Conservation (phyloP, 2,329 filamentous ascomycete species). For the Venturia pyrina region DNA sequence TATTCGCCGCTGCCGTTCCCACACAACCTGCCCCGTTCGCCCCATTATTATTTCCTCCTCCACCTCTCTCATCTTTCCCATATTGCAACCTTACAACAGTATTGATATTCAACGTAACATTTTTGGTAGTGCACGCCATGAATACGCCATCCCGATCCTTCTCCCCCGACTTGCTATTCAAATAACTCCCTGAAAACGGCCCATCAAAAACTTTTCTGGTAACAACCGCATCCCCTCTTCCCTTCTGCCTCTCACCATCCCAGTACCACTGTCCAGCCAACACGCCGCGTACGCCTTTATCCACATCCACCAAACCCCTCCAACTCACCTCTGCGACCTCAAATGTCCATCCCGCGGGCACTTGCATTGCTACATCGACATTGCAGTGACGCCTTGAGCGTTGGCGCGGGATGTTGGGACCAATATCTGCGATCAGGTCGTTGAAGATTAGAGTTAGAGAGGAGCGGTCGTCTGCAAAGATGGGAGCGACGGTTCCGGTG, state of each 20-base stretch:
- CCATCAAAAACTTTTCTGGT: neutral
- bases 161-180: neutral
- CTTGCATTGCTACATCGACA: neutral
- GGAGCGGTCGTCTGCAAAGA: neutral
- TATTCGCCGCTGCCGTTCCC: neutral
- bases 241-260: neutral
- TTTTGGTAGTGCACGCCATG: slow-evolving; percentile 4
- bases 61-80: neutral
- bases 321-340: slow-evolving; percentile 4
- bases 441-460: slow-evolving; percentile 8
- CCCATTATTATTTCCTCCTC: neutral
- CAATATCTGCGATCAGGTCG: neutral
- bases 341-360: slow-evolving; percentile 2
- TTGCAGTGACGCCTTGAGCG: neutral
- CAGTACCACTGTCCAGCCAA: slow-evolving; percentile 3
- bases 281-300: neutral
- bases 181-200: neutral
- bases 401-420: neutral
- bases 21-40: neutral
- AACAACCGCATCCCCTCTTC: neutral
- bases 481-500: neutral
- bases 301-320: slow-evolving; percentile 2
- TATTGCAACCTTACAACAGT: neutral
- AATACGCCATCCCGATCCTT: neutral
- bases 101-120: neutral